phyloP scores from a whole-genome alignment of 2,329 filamentous ascomycete species.

The Coniochaeta pulveracea region DNA sequence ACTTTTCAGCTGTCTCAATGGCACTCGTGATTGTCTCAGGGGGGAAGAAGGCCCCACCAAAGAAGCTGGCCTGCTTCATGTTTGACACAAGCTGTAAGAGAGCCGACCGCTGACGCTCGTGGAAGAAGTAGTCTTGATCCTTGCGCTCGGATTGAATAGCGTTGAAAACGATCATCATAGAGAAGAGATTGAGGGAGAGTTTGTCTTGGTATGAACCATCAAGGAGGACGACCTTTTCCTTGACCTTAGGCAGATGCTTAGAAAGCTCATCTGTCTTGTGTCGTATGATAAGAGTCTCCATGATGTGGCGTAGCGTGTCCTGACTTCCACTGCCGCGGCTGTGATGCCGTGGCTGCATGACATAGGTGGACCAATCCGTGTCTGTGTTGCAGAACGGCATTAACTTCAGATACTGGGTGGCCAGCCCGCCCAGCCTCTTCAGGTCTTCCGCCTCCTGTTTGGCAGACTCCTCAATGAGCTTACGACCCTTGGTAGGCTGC shows the following conservation, averaged over 20 bases:
- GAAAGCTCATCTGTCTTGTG: slow-evolving; percentile 64
- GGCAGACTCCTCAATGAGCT: slow-evolving; percentile 22
- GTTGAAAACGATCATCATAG: slow-evolving; percentile 76
- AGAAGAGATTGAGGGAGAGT: slow-evolving; percentile 72
- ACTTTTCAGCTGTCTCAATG: slow-evolving; percentile 54
- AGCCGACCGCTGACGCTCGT: slow-evolving; percentile 57
- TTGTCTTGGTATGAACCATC: slow-evolving; percentile 80
- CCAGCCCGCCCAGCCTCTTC: slow-evolving; percentile 52
- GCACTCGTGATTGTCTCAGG: slow-evolving; percentile 49
- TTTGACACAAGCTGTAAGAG: slow-evolving; percentile 64
- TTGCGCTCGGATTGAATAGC: slow-evolving; percentile 76
- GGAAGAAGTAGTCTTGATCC: slow-evolving; percentile 83
- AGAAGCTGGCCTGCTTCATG: slow-evolving; percentile 74
- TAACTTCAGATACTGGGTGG: slow-evolving; percentile 61
- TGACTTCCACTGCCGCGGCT: slow-evolving; percentile 42
- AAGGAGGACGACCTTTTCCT: slow-evolving; percentile 60
- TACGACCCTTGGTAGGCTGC: not conserved
- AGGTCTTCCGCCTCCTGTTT: slow-evolving; percentile 52
- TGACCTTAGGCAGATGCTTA: slow-evolving; percentile 57
- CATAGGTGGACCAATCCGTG: slow-evolving; percentile 59
- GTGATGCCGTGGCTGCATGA: slow-evolving; percentile 47
- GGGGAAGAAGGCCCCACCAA: slow-evolving; percentile 68
- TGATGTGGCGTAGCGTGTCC: slow-evolving; percentile 52
- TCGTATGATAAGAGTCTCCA: slow-evolving; percentile 74
- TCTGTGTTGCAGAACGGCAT: slow-evolving; percentile 65